Evolutionary conservation across 805 yeast species (phyloP), one percentile per base, ranked within the genome.

Genomic region (Yarrowia osloensis): DNA sequence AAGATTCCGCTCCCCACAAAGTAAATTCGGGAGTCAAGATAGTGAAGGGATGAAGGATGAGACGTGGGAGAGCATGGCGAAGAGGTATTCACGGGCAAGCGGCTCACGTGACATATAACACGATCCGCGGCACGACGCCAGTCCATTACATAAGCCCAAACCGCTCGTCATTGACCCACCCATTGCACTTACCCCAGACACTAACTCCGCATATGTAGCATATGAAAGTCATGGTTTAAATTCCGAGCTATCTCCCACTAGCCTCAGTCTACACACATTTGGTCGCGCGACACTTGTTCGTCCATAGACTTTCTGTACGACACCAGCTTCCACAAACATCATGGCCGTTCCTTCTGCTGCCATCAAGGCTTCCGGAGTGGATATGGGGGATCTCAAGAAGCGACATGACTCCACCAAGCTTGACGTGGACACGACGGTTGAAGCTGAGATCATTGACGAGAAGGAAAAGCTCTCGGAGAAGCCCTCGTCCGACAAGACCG

Each of bases 281-380:
- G 63, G 63, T 57, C 63, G 63, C 28, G 37, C 49, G 63, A 40
- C 49, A 55, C 39, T 17, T 35, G n/a, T 15, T 11, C 35, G 35
- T 35, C 39, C 39, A 17, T 15, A 22, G 29, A 22, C 44, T 35
- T 26, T 55, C 11, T 28, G 12, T 8, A 4, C n/a, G 15, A 24
- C 50, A 22, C n/a, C 22, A n/a, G 21, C 22, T n/a, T 19, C 9
- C 21, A 9, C 15, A 24, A 5, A 19, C 35, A 61, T 21, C 65
- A 59, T 61, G 66, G 66, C 66, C 13, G 66, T 61, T 29, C 66
- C 66, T 11, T 31, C 42, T 5, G 21, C 52, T 7, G 66, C 66
- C 66, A 44, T 61, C 42, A 61, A 44, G 54, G 66, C 66, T 8
- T 44, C 66, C 2, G 66, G 42, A 8, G 33, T 31, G 7, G 66